Evolutionary conservation across 2,329 filamentous ascomycete species (phyloP).

Genomic region (Dichotomopilus funicola): DNA sequence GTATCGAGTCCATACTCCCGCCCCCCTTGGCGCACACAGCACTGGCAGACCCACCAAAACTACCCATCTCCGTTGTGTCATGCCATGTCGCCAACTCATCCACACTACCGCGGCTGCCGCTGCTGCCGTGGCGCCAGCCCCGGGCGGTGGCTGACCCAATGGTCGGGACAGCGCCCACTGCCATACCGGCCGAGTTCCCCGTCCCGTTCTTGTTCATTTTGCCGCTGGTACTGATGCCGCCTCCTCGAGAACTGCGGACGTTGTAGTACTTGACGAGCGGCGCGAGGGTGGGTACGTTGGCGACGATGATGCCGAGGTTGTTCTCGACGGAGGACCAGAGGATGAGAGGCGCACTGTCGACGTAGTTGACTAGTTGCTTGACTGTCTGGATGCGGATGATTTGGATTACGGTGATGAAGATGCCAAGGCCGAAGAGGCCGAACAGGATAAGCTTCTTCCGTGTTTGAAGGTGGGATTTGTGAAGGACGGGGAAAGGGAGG

Average conservation of each 20-base stretch:
- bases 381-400: conserved; percentile 46
- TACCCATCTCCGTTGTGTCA: conserved; percentile 15
- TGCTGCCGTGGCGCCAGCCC: not conserved
- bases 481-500: conserved; percentile 36
- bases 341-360: conserved; percentile 38
- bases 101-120: not conserved
- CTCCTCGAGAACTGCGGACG: conserved; percentile 7
- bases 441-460: conserved; percentile 38
- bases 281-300: conserved; percentile 27
- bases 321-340: conserved; percentile 28
- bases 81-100: not conserved
- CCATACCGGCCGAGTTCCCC: no score
- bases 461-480: conserved; percentile 31
- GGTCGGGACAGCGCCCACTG: no score
- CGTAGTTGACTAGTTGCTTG: conserved; percentile 36
- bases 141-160: no score
- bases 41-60: conserved; percentile 10
- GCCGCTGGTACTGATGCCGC: not conserved
- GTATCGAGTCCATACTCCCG: conserved; percentile 18
- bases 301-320: conserved; percentile 28
- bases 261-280: conserved; percentile 26
- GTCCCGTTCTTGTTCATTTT: no score
- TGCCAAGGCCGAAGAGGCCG: conserved; percentile 41
- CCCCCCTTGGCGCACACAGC: conserved; percentile 8
- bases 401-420: conserved; percentile 46